Base-by-base conservation (phyloP, 169 alveolate genomes). In the Cystoisospora suis region DNA sequence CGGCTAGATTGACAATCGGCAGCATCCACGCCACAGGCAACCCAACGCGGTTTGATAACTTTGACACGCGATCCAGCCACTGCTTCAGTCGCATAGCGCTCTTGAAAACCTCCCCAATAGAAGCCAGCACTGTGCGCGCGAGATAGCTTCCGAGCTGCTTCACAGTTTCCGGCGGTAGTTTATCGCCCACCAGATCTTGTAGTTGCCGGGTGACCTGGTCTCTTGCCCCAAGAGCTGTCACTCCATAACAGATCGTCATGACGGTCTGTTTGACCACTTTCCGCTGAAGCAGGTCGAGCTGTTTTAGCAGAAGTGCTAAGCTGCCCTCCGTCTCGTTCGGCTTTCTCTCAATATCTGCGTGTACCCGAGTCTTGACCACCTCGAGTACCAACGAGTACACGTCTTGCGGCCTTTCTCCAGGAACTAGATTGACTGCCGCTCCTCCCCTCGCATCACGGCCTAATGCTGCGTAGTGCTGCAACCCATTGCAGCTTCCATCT, bases 201-300 rank as follows among this genome's bases (percentile, higher is more conserved):
- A 97, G 94, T 86, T 96, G 95, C 69, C 97, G 85, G n/a, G 92
- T 91, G 40, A 97, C 97, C 81, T 97, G 95, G 59, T 97, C 95
- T 49, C 97, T 49, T 12, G 95, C 95, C 5, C 95, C 95, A 27
- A 97, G 95, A 27, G 98, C 96, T 1, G 99, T 98, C 23, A 98
- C 99, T 9, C 99, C 99, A 92, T 98, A 98, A 49, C 99, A 98
- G 38, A 99, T 97, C 46, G 99, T 98, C 99, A 98, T 98, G 36
- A 98, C 99, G n/a, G 99, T 98, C 95, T 98, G 99, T 93, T 98
- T 98, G 58, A 98, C 99, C n/a, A 97, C 97, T 96, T 97, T 69
- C 36, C 99, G 92, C 91, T 95, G 94, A 75, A 98, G 94, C 40
- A 97, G 65, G 36, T 97, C 29, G 46, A 15, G 88, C 46, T 65